Percentiles rank a stretch among this genome's conserved stretches.
Conservation (phyloP, 495 filamentous ascomycete species). For the Daldinia caldariorum region DNA sequence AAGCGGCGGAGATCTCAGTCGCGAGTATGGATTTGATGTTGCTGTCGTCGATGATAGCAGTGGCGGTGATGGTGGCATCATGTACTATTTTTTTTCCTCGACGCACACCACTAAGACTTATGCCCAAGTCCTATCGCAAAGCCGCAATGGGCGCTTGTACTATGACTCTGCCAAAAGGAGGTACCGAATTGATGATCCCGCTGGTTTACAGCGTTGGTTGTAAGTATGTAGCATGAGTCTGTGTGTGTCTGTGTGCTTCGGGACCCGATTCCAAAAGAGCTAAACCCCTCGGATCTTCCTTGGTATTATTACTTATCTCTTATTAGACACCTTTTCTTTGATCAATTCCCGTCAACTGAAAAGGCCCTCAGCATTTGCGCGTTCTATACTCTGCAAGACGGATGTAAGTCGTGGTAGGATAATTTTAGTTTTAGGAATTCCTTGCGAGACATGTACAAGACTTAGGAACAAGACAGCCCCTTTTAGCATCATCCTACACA, state of each 20-base stretch:
- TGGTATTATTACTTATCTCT: conserved; percentile 14
- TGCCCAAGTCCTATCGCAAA: conserved; percentile 29
- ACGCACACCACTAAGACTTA: conserved; percentile 11
- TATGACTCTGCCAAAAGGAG: conserved; percentile 39
- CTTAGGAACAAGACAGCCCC: conserved; percentile 4
- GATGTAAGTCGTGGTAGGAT: conserved; percentile 9
- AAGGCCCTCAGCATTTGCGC: conserved; percentile 1
- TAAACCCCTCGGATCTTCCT: not conserved
- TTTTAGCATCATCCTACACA: conserved; percentile 27
- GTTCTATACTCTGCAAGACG: conserved; percentile 2
- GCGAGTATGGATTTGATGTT: conserved; percentile 9
- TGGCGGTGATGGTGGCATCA: conserved; percentile 35
- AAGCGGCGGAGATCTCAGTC: conserved; percentile 23
- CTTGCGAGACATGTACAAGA: not conserved
- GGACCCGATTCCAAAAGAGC: not conserved
- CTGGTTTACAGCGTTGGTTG: conserved; percentile 4
- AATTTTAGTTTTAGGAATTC: not conserved
- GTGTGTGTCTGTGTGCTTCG: not conserved
- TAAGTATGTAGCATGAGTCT: conserved; percentile 22
- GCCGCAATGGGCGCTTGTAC: conserved; percentile 22
- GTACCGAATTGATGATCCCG: conserved; percentile 36
- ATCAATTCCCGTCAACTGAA: conserved; percentile 6
- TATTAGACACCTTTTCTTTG: conserved; percentile 8
- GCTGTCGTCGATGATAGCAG: conserved; percentile 3
- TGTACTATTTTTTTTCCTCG: conserved; percentile 6